A percentile compares a stretch with the other conserved stretches of the same genome.
phyloP scores from a whole-genome alignment of 139 green algal genomes.

The Chlorella sp. region DNA sequence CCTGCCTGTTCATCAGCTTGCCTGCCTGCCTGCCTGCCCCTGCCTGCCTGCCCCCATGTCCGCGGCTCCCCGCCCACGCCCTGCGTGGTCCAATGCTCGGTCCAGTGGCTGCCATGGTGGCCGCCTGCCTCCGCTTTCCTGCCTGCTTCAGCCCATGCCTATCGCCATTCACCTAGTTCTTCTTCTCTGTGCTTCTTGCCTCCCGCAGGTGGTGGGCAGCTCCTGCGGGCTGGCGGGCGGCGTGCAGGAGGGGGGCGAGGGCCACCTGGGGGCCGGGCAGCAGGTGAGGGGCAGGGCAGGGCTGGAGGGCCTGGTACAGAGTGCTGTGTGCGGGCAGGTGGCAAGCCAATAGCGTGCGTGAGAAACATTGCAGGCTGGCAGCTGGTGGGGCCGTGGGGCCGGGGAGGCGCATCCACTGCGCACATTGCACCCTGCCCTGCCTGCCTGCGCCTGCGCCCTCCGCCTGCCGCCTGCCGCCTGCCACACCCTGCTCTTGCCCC shows the following conservation, averaged over 20 bases:
- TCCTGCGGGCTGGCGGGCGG: slow-evolving; percentile 54
- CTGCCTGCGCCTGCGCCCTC: neutral
- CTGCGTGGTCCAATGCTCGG: too few relatives aligned
- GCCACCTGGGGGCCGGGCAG: slow-evolving; percentile 39
- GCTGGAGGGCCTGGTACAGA: too few relatives aligned
- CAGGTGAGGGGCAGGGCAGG: neutral
- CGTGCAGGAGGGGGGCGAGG: slow-evolving; percentile 41
- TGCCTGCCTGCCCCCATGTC: too few relatives aligned
- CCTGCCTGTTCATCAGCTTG: too few relatives aligned
- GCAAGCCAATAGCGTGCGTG: neutral
- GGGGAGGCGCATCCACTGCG: neutral
- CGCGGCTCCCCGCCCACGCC: too few relatives aligned
- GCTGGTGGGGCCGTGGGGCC: neutral
- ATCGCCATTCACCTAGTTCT: neutral
- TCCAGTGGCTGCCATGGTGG: too few relatives aligned
- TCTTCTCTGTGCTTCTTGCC: neutral
- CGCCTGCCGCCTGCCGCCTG: neutral
- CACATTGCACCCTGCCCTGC: neutral
- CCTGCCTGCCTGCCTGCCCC: too few relatives aligned
- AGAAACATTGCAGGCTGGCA: neutral
- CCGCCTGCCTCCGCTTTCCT: neutral
- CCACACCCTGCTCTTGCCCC: neutral
- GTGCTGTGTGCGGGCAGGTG: neutral
- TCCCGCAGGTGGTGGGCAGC: slow-evolving; percentile 62
- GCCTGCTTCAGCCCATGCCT: neutral